Evolutionary conservation across 352 stramenopile genomes (phyloP).

Genomic region (Discostella stelligera): DNA sequence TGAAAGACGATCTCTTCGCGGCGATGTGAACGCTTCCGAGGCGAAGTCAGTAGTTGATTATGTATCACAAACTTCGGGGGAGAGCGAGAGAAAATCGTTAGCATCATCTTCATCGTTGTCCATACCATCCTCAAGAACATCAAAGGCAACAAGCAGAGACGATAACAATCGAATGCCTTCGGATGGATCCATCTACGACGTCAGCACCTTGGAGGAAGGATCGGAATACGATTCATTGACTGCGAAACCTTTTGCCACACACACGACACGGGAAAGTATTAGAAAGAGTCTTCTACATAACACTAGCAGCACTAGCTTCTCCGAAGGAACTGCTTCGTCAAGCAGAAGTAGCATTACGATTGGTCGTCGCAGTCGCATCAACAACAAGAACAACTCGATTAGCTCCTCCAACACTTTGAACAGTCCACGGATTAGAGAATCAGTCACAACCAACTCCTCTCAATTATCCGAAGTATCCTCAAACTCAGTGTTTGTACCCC

Average conservation of each 20-base stretch:
- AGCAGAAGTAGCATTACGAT: neutral
- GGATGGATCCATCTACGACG: constrained; percentile 1
- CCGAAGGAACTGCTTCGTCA: neutral
- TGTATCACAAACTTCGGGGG: neutral
- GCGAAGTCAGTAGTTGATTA: neutral
- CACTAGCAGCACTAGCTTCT: neutral
- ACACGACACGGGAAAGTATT: neutral
- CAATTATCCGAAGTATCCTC: constrained; percentile 2
- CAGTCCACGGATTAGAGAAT: neutral
- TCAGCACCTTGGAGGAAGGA: constrained; percentile 1
- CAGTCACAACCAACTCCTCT: neutral
- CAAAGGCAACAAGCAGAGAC: neutral
- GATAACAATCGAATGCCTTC: neutral
- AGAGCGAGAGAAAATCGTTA: neutral
- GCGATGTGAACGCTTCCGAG: neutral
- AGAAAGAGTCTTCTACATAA: neutral
- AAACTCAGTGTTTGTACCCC: constrained; percentile 16
- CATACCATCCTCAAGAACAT: neutral
- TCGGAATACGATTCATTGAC: constrained; percentile 1
- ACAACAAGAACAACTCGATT: too few relatives aligned
- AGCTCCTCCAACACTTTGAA: neutral
- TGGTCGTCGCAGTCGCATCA: neutral
- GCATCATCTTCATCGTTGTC: neutral
- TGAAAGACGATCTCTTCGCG: neutral
- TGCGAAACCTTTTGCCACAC: neutral